Percentiles rank a stretch among this genome's conserved stretches.
These are phyloP conservation scores for Chalara sp. DNA, from an alignment of 2,329 filamentous ascomycete genomes.

Conservation along the genomic window DNA sequence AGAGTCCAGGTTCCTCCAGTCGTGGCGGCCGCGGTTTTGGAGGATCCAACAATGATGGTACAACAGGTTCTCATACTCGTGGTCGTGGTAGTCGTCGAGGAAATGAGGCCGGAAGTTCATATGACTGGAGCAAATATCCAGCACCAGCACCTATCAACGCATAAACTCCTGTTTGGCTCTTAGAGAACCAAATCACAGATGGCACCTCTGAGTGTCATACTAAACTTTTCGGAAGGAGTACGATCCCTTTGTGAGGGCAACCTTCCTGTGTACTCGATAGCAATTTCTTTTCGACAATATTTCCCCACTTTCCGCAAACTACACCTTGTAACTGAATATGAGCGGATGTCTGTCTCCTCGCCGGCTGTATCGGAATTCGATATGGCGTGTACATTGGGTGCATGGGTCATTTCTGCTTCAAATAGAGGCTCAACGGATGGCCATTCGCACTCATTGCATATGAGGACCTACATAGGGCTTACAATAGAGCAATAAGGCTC, in stretches of 20 bases:
- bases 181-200: too few species aligned
- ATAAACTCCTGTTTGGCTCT: neutral
- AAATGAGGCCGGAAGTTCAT: constrained; percentile 18
- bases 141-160: neutral
- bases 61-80: constrained; percentile 3
- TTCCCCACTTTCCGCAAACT: constrained; percentile 18
- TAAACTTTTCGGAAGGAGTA: too few species aligned
- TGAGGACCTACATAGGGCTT: too few species aligned
- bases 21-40: constrained; percentile 15
- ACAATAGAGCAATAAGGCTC: too few species aligned
- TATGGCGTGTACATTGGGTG: constrained; percentile 24
- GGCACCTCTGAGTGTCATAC: too few species aligned
- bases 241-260: neutral
- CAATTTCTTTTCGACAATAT: constrained; percentile 21
- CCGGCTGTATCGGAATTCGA: constrained; percentile 22
- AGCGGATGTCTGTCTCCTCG: constrained; percentile 23
- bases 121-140: constrained; percentile 14
- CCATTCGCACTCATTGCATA: too few species aligned
- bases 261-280: constrained; percentile 15
- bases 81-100: constrained; percentile 20
- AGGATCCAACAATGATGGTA: neutral
- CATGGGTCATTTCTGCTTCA: constrained; percentile 5
- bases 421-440: too few species aligned
- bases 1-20: constrained; percentile 16
- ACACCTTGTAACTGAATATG: constrained; percentile 24